Conservation (phyloP, 495 filamentous ascomycete genomes). For the Glonium stellatum region DNA sequence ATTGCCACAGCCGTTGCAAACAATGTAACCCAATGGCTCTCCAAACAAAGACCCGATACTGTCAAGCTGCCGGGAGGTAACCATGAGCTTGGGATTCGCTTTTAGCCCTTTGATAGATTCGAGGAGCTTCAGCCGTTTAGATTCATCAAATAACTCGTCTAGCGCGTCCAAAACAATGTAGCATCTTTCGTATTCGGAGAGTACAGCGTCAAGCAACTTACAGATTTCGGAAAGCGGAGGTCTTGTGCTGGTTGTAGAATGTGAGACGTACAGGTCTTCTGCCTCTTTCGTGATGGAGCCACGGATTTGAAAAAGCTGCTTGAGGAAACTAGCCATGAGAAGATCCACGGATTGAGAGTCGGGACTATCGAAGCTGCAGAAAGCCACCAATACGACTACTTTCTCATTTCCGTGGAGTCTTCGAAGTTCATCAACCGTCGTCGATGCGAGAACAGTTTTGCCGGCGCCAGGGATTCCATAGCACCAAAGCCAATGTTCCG, state of each 20-base stretch:
- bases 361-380: conserved; percentile 17
- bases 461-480: conserved; percentile 18
- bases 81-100: conserved; percentile 10
- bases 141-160: conserved; percentile 12
- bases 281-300: conserved; percentile 1
- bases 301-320: conserved; percentile 10
- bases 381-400: conserved; percentile 10
- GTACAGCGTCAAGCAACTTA: conserved; percentile 4
- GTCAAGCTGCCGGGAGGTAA: conserved; percentile 12
- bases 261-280: conserved; percentile 4
- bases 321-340: conserved; percentile 17
- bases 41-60: conserved; percentile 14
- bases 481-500: conserved; percentile 17
- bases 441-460: conserved; percentile 15
- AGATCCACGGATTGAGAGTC: conserved; percentile 14
- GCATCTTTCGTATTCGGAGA: neutral
- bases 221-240: conserved; percentile 9
- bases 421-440: conserved; percentile 8
- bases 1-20: conserved; percentile 11
- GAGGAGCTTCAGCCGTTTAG: conserved; percentile 7
- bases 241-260: conserved; percentile 1
- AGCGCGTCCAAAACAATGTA: conserved; percentile 16
- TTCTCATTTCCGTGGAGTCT: conserved; percentile 8
- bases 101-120: conserved; percentile 8
- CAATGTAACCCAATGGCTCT: neutral